Evolutionary conservation across 23 red algal species (phyloP).

Genomic region (Chondrus crispus): DNA sequence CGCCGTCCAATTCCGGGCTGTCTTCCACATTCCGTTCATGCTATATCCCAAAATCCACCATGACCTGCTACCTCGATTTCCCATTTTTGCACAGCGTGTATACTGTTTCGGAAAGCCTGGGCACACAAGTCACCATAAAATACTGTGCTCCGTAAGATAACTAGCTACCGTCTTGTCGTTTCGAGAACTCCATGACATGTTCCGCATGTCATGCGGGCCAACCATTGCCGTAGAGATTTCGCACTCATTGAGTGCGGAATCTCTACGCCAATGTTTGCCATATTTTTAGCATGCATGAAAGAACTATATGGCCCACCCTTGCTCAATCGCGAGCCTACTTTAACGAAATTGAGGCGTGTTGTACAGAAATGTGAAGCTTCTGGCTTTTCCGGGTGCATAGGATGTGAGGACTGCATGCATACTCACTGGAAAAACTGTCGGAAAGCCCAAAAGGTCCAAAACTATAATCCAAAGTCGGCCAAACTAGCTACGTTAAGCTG

Average conservation of each 20-base stretch:
- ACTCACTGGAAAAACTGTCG: constrained; percentile 57
- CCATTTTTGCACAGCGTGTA: not conserved
- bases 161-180: not conserved
- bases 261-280: too few species aligned
- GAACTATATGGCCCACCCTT: constrained; percentile 18
- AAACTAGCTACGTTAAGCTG: constrained; percentile 30
- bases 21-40: not conserved
- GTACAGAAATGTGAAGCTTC: not conserved
- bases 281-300: not conserved
- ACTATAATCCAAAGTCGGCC: constrained; percentile 26
- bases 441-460: constrained; percentile 12
- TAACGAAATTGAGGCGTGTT: not conserved
- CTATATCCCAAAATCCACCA: not conserved
- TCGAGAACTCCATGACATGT: not conserved
- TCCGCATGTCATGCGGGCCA: not conserved
- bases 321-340: constrained; percentile 31
- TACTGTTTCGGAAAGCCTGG: not conserved
- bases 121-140: constrained; percentile 4
- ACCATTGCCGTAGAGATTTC: too few species aligned
- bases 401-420: constrained; percentile 39
- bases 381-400: constrained; percentile 43
- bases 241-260: too few species aligned
- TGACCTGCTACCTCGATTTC: not conserved
- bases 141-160: not conserved
- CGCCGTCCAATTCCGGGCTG: not conserved